phyloP scores from a whole-genome alignment of 2,329 filamentous ascomycete genomes.

The Cercospora sp. region DNA sequence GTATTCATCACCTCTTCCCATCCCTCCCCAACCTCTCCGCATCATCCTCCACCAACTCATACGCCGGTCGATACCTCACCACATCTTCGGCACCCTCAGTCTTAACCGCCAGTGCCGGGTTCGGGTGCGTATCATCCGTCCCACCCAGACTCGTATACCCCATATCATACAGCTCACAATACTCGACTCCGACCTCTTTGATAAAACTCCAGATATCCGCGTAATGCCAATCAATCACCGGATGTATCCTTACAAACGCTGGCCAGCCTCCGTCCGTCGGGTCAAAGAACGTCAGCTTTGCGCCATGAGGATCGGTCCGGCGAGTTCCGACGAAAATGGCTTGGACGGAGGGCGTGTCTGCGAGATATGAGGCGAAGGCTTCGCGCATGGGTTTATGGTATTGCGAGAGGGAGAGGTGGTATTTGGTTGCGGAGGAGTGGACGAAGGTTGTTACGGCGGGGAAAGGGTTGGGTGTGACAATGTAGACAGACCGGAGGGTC shows the following conservation, averaged over 20 bases:
- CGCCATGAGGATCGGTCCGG: constrained; percentile 88
- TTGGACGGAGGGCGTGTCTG: constrained; percentile 62
- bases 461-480: constrained; percentile 82
- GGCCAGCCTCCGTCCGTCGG: constrained; percentile 89
- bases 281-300: constrained; percentile 76
- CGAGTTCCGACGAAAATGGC: constrained; percentile 87
- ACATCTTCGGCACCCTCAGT: constrained; percentile 38
- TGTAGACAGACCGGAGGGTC: constrained; percentile 81
- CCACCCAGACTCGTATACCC: constrained; percentile 94
- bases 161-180: constrained; percentile 82
- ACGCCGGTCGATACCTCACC: constrained; percentile 57
- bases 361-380: constrained; percentile 75
- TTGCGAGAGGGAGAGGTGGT: constrained; percentile 73
- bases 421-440: constrained; percentile 60
- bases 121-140: constrained; percentile 82
- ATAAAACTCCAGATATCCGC: constrained; percentile 92
- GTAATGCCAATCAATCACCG: constrained; percentile 97
- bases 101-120: constrained; percentile 64
- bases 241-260: constrained; percentile 86
- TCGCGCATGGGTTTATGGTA: constrained; percentile 78
- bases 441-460: constrained; percentile 85
- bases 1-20: constrained; percentile 8
- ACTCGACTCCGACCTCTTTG: constrained; percentile 73
- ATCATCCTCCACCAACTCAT: constrained; percentile 59
- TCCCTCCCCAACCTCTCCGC: constrained; percentile 75